Evolutionary conservation across 2,329 filamentous ascomycete genomes (phyloP).

Genomic region (Escovopsis sp.): DNA sequence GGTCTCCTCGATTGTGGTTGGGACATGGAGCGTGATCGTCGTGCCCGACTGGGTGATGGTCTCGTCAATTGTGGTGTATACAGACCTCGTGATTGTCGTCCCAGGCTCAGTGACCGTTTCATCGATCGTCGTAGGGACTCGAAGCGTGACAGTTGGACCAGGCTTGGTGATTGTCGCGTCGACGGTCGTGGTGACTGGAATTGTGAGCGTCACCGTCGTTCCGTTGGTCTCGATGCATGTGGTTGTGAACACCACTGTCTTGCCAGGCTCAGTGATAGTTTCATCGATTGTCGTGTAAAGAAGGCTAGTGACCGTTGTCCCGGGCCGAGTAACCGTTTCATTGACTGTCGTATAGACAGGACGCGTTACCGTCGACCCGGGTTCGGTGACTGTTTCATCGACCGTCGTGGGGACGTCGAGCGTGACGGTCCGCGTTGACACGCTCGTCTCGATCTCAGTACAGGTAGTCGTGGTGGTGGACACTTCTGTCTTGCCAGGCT

Average conservation of each 20-base stretch:
- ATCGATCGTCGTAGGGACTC: background rate
- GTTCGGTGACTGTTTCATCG: too few species aligned
- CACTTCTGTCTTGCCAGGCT: background rate
- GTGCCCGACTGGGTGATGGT: conserved; percentile 7
- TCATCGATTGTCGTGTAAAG: too few species aligned
- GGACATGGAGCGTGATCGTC: too few species aligned
- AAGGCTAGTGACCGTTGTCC: too few species aligned
- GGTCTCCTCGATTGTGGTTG: too few species aligned
- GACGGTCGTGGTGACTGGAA: conserved; percentile 8
- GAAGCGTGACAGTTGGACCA: background rate
- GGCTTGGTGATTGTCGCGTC: conserved; percentile 4
- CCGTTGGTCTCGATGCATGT: background rate
- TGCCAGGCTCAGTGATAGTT: too few species aligned
- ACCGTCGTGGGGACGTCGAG: background rate
- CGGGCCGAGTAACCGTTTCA: too few species aligned
- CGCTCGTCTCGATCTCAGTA: conserved; percentile 1
- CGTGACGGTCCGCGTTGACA: too few species aligned
- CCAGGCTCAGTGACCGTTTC: background rate
- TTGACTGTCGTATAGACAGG: too few species aligned
- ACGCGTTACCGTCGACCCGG: too few species aligned
- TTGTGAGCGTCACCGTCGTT: conserved; percentile 4
- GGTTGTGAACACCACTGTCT: too few species aligned
- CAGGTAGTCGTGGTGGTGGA: conserved; percentile 4
- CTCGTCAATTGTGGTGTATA: conserved; percentile 6
- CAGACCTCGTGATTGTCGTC: background rate